Percentiles rank a stretch among this genome's conserved stretches.
Conservation (phyloP, 2,329 filamentous ascomycete species). For the Phoma sp. region DNA sequence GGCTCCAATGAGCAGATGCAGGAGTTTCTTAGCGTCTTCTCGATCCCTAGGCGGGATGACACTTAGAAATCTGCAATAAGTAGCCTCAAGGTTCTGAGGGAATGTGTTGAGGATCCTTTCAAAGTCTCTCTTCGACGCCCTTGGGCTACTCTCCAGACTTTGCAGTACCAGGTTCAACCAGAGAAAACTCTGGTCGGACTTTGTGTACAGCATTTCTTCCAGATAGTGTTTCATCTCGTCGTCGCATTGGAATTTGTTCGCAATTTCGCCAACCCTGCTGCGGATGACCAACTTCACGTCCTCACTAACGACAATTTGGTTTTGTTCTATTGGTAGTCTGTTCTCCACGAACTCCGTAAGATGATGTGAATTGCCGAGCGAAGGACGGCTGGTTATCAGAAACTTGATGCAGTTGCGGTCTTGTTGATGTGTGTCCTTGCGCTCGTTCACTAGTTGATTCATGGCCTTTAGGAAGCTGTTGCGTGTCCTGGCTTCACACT, state of each 20-base stretch:
- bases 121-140: constrained; percentile 1
- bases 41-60: not conserved
- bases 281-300: not conserved
- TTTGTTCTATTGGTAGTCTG: not conserved
- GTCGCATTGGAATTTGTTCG: not conserved
- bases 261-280: not conserved
- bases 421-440: not conserved
- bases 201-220: not conserved
- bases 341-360: not conserved
- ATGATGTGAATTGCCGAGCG: not conserved
- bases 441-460: not conserved
- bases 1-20: not conserved
- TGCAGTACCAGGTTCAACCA: not conserved
- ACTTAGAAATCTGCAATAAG: not conserved
- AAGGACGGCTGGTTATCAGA: not conserved
- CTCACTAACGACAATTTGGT: not conserved
- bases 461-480: not conserved
- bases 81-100: constrained; percentile 1
- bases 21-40: not conserved
- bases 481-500: not conserved
- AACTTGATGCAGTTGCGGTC: not conserved
- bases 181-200: not conserved
- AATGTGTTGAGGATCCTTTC: not conserved
- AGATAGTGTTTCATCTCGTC: not conserved
- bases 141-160: not conserved